A percentile compares a stretch with the other conserved stretches of the same genome.
phyloP scores from a whole-genome alignment of 257 asterid species.

The Salvia rosmarinus region DNA sequence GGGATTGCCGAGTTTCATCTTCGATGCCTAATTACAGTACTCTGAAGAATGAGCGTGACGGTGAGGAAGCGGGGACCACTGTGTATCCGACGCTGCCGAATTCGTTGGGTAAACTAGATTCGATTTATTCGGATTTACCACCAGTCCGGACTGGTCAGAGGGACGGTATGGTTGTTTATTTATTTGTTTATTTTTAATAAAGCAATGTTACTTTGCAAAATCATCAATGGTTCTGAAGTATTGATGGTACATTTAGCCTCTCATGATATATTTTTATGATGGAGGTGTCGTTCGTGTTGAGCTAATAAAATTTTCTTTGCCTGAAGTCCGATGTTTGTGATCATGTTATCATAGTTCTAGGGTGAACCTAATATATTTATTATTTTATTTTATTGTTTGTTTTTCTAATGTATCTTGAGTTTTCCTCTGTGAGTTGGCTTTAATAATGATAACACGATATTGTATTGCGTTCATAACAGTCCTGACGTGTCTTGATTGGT shows the following conservation, averaged over 20 bases:
- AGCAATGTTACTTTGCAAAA: not conserved
- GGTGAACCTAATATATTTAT: not conserved
- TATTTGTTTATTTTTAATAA: not conserved
- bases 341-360: conserved; percentile 7
- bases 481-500: not conserved
- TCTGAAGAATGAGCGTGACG: conserved; percentile 40
- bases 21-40: conserved; percentile 56
- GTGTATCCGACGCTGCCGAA: conserved; percentile 25
- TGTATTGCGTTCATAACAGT: conserved; percentile 3
- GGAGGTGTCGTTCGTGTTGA: not conserved
- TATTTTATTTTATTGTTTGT: not conserved
- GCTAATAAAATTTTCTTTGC: conserved; percentile 17
- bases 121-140: conserved; percentile 51
- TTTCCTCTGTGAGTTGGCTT: conserved; percentile 24
- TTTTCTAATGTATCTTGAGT: not conserved
- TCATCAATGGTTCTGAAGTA: not conserved
- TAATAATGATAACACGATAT: not conserved
- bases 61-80: conserved; percentile 37
- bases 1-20: conserved; percentile 48
- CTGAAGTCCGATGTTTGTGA: conserved; percentile 10
- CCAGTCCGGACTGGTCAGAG: conserved; percentile 51
- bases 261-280: not conserved
- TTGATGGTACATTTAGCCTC: not conserved
- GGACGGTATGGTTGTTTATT: conserved; percentile 47
- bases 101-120: conserved; percentile 43